Evolutionary conservation across 495 filamentous ascomycete species (phyloP), one percentile per base, ranked within the genome.

Genomic region (Penicillium diatomitis): DNA sequence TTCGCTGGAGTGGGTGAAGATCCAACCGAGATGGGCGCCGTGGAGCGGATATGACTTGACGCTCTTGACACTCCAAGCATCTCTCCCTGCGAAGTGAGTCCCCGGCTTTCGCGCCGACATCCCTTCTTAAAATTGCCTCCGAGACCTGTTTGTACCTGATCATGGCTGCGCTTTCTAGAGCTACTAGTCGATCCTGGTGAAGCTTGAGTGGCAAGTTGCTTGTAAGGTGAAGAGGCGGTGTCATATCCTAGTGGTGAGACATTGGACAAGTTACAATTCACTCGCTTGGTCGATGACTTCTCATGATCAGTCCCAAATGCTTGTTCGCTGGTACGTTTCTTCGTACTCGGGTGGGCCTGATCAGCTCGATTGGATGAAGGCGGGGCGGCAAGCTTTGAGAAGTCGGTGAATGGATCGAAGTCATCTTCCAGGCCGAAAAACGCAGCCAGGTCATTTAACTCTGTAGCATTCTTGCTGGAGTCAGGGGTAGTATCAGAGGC

Each of bases 381-480:
- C 20, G 20, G 20, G 20, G 20, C 20, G 8, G 29, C 46, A 8
- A 49, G 39, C 33, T 38, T 34, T 28, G 35, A 31, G 28, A 55
- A 51, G 32, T 37, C 31, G 9, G 36, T 41, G 27, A 54, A 45
- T 7, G 45, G 36, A 32, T 41, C 48, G 27, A 45, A 43, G 36
- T 51, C 45, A 6, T 44, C 31, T 10, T 32, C 47, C 31, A 43
- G 42, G 10, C 46, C 44, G 10, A 44, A 41, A 31, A 33, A 20
- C 20, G 20, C 20, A 20, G 20, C 20, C 20, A 20, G 20, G 20
- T 20, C 20, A 20, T 20, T 20, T 20, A 20, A 20, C 20, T 20
- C 20, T 20, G 20, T 20, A 20, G 20, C 20, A 20, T 20, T 20
- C 20, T 2, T 20, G 20, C 20, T 20, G 2, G 20, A 20, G 20